Percentiles rank a stretch among this genome's conserved stretches.
phyloP scores from a whole-genome alignment of 805 yeast species.

The Saccharomyces paradoxus region DNA sequence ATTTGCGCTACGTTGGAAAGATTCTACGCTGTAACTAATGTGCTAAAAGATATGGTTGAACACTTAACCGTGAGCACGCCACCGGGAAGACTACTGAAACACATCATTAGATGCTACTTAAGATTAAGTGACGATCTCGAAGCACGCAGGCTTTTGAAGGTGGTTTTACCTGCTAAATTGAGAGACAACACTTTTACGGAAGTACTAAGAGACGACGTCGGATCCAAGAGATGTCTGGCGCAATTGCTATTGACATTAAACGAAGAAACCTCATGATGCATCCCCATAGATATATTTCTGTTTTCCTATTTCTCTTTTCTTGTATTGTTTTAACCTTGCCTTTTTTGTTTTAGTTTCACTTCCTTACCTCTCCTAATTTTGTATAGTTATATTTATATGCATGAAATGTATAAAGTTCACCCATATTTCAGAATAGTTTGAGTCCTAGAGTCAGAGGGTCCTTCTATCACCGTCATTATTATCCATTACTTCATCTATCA shows the following conservation, averaged over 20 bases:
- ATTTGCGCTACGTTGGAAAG: slow-evolving; percentile 94
- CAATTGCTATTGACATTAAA: slow-evolving; percentile 67
- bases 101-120: slow-evolving; percentile 88
- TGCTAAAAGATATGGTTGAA: slow-evolving; percentile 77
- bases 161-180: slow-evolving; percentile 77
- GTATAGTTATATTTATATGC: background rate
- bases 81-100: slow-evolving; percentile 80
- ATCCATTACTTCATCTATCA: background rate
- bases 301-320: background rate
- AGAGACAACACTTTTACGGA: slow-evolving; percentile 65
- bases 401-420: background rate
- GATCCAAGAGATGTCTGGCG: slow-evolving; percentile 79
- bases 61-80: slow-evolving; percentile 62
- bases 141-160: slow-evolving; percentile 79
- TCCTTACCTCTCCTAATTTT: background rate
- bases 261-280: slow-evolving; percentile 24
- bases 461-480: background rate
- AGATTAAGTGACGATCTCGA: slow-evolving; percentile 83
- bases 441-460: background rate
- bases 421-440: background rate
- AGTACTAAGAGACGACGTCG: slow-evolving; percentile 75
- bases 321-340: background rate
- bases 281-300: background rate
- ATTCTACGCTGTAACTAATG: slow-evolving; percentile 88
- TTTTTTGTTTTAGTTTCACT: background rate